These are phyloP conservation scores for Rhodotorula toruloides DNA, from an alignment of 768 basidiomycete species.

Conservation along the genomic window DNA sequence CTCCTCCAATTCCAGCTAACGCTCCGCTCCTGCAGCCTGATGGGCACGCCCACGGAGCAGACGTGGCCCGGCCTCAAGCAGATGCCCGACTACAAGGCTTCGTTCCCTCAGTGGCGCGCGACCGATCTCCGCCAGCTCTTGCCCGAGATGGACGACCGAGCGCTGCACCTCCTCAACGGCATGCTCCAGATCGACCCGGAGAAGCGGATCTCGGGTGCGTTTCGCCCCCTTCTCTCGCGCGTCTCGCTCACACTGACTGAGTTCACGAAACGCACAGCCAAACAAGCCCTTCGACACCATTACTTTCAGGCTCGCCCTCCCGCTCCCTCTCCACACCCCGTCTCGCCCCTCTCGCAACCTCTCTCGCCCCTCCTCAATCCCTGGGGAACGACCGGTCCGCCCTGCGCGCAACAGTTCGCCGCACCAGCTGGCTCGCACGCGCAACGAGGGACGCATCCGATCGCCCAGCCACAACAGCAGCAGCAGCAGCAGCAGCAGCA, in stretches of 20 bases:
- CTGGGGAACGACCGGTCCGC: slow-evolving; percentile 17
- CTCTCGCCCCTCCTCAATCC: slow-evolving; percentile 18
- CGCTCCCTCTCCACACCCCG: neutral
- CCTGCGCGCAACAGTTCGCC: slow-evolving; percentile 15
- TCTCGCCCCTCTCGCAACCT: neutral
- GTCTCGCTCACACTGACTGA: no score
- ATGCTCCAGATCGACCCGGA: slow-evolving; percentile 38
- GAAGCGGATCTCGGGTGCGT: slow-evolving; percentile 33
- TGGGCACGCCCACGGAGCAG: slow-evolving; percentile 87
- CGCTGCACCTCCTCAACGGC: slow-evolving; percentile 28
- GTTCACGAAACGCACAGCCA: slow-evolving; percentile 6
- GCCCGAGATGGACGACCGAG: slow-evolving; percentile 37
- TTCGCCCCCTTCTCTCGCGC: neutral
- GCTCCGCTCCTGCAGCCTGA: slow-evolving; percentile 55
- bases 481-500: neutral
- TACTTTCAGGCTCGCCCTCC: slow-evolving; percentile 19
- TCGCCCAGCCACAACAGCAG: neutral
- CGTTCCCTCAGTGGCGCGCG: slow-evolving; percentile 90
- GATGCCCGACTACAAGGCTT: slow-evolving; percentile 88
- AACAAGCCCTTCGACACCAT: slow-evolving; percentile 28
- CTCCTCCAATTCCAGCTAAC: no score
- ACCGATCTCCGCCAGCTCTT: slow-evolving; percentile 52
- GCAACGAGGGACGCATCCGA: no score
- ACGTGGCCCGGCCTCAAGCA: slow-evolving; percentile 82
- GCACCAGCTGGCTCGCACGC: neutral